phyloP scores from a whole-genome alignment of 495 filamentous ascomycete genomes.

The Echria macrotheca region DNA sequence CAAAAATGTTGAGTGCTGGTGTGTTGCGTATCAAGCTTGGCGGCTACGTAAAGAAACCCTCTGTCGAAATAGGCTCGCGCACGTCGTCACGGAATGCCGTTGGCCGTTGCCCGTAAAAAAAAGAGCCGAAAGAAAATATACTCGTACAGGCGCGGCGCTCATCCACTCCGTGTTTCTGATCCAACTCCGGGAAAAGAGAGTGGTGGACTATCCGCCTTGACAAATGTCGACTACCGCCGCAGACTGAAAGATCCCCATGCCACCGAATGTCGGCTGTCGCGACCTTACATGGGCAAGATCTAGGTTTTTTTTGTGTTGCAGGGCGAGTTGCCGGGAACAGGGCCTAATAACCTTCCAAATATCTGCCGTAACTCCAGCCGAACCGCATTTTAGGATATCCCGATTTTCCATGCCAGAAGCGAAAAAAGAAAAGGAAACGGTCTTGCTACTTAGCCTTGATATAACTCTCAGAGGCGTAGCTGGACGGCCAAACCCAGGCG shows the following conservation, averaged over 20 bases:
- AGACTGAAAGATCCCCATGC: conserved; percentile 25
- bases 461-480: conserved; percentile 1
- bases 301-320: conserved; percentile 20
- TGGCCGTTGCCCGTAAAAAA: no score
- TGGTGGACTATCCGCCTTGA: conserved; percentile 16
- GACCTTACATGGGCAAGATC: conserved; percentile 26
- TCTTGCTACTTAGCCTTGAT: conserved; percentile 18
- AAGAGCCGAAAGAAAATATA: conserved; percentile 28
- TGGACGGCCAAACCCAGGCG: no score
- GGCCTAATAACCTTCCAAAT: conserved; percentile 28
- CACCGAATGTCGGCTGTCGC: conserved; percentile 29
- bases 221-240: conserved; percentile 31
- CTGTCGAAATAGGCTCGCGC: conserved; percentile 21
- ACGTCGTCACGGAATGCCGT: conserved; percentile 31
- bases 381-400: conserved; percentile 36
- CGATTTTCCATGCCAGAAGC: conserved; percentile 34
- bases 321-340: conserved; percentile 27
- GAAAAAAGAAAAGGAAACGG: conserved; percentile 22
- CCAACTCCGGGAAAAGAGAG: conserved; percentile 20
- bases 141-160: conserved; percentile 33
- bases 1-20: conserved; percentile 23
- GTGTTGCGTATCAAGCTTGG: conserved; percentile 28
- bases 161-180: conserved; percentile 28
- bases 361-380: conserved; percentile 36
- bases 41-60: conserved; percentile 32